These are phyloP conservation scores for Pseudocercospora pini-densiflorae DNA, from an alignment of 2,329 filamentous ascomycete genomes.

Conservation along the genomic window DNA sequence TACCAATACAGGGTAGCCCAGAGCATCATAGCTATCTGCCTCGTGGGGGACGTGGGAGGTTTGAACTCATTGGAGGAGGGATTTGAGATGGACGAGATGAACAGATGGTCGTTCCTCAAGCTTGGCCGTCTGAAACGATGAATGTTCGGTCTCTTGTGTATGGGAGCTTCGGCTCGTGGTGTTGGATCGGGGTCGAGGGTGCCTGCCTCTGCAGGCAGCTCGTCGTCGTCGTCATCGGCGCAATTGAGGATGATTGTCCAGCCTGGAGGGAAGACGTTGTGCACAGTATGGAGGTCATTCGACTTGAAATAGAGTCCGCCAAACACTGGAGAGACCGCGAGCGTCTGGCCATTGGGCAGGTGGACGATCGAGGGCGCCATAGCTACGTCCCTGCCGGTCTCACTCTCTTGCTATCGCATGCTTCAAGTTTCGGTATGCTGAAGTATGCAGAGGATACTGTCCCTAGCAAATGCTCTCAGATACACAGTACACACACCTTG, in stretches of 20 bases:
- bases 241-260: constrained; percentile 90
- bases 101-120: constrained; percentile 77
- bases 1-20: constrained; percentile 98
- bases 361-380: constrained; percentile 61
- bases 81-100: constrained; percentile 89
- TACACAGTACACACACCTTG: background rate
- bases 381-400: background rate
- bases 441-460: background rate
- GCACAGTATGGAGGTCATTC: constrained; percentile 71
- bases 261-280: constrained; percentile 76
- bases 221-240: constrained; percentile 54
- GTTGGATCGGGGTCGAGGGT: constrained; percentile 19
- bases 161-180: constrained; percentile 26
- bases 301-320: constrained; percentile 90
- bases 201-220: constrained; percentile 17
- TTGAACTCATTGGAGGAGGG: constrained; percentile 81
- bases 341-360: constrained; percentile 84
- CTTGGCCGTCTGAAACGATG: constrained; percentile 77
- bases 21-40: constrained; percentile 95
- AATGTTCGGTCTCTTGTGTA: constrained; percentile 47
- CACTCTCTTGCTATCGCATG: background rate
- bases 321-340: constrained; percentile 83
- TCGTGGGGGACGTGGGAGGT: constrained; percentile 76
- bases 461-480: background rate
- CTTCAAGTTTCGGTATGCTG: background rate